Conservation (phyloP, 2,329 filamentous ascomycete species). For the Colletotrichum sp. region DNA sequence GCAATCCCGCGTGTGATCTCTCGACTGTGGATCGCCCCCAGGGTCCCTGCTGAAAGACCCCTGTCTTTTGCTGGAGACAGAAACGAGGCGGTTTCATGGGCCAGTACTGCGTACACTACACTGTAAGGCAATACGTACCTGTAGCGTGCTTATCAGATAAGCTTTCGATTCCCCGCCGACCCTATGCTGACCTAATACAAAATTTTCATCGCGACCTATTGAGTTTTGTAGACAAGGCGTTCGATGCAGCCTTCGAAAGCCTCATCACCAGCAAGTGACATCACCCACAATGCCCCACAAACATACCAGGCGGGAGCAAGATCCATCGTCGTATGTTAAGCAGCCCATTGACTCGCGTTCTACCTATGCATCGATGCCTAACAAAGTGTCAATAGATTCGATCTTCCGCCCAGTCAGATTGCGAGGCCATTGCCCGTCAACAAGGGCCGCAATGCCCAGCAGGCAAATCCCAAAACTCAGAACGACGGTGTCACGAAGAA, state of each 20-base stretch:
- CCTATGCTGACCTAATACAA: constrained; percentile 8
- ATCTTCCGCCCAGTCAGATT: constrained; percentile 53
- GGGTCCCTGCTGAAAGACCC: not conserved
- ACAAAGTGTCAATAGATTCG: constrained; percentile 43
- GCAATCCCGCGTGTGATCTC: constrained; percentile 14
- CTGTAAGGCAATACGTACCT: not conserved
- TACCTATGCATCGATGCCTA: not conserved
- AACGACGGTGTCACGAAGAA: constrained; percentile 42
- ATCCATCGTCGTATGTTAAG: constrained; percentile 56
- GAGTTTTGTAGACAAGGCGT: not conserved
- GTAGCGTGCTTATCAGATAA: not conserved
- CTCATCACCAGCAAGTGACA: not conserved
- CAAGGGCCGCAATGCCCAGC: constrained; percentile 18
- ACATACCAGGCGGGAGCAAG: constrained; percentile 72
- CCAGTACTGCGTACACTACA: not conserved
- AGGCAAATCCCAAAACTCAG: constrained; percentile 28
- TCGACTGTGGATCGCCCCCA: constrained; percentile 2
- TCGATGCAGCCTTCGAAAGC: not conserved
- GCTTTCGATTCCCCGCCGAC: not conserved
- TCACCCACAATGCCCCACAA: constrained; percentile 78
- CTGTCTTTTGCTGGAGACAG: not conserved
- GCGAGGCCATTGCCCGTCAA: constrained; percentile 57
- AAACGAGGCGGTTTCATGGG: not conserved
- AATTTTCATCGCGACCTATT: not conserved
- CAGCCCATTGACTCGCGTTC: not conserved